phyloP scores from a whole-genome alignment of 192 early-diverging fungal species.

The Coemansia sp. region DNA sequence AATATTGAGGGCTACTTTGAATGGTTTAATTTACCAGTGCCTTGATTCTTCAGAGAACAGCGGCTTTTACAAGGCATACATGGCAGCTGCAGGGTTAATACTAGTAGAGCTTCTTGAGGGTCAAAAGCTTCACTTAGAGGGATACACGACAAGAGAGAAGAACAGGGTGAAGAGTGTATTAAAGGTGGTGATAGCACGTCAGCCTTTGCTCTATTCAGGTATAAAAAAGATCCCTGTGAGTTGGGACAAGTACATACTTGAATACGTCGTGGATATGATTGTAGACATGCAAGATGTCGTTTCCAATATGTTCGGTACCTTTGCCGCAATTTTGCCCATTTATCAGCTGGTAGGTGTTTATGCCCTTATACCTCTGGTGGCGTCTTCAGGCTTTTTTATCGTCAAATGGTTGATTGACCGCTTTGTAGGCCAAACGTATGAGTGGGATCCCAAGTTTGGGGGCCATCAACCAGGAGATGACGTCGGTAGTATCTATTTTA shows the following conservation, averaged over 20 bases:
- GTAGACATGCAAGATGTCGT: no score
- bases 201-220: not conserved
- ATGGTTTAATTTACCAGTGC: conserved; percentile 16
- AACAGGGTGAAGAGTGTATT: not conserved
- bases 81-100: not conserved
- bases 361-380: not conserved
- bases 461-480: not conserved
- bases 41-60: conserved; percentile 15
- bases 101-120: not conserved
- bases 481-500: not conserved
- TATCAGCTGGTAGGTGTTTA: not conserved
- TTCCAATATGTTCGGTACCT: not conserved
- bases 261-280: no score
- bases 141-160: not conserved
- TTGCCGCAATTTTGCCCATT: not conserved
- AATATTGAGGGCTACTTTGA: conserved; percentile 2
- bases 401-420: not conserved
- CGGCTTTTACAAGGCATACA: conserved; percentile 12
- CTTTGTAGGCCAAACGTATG: not conserved
- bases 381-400: not conserved
- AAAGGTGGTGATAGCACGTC: not conserved
- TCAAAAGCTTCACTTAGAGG: not conserved
- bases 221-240: no score
- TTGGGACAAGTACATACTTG: no score
- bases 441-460: not conserved